Evolutionary conservation across 345 rosid species (phyloP), one percentile per base, ranked within the genome.

Genomic region (Excoecaria cochinchinensis): DNA sequence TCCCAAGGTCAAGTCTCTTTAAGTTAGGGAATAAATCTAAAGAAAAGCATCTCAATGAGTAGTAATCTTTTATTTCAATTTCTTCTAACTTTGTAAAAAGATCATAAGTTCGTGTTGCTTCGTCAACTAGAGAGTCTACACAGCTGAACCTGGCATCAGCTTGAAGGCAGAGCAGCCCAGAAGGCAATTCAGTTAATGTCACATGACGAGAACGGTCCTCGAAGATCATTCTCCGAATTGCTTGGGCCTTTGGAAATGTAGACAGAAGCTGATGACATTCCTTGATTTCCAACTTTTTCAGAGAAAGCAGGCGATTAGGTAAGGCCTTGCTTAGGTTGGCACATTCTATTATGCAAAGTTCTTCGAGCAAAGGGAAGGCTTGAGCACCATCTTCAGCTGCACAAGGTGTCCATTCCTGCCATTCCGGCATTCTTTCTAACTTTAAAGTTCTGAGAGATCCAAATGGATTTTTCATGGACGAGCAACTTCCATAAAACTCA

Each of bases 251-350:
- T 52, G 74, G 78, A 59, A 79, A 53, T 52, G 77, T 52, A 21
- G 57, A 6, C 21, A 10, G 50, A 50, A 78, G 77, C 50, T 72
- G 60, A 17, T 40, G 64, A 24, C 74, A 67, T 50, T 51, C 64
- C 58, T n/a, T 15, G 19, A 74, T 44, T 17, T 42, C 67, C 21
- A 74, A 47, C 3, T 5, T 36, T 38, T 8, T 24, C 36, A 79
- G 56, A 74, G 74, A 74, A 17, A 74, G 74, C 59, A 79, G 82
- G 47, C 44, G 25, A 69, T 51, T 21, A 5, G 82, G 78, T 25
- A 79, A 51, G 53, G 22, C 66, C 25, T n/a, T 52, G 4, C 11
- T 53, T 10, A 79, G 66, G 12, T 74, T 53, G 38, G 74, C 51
- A 53, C 82, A 79, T 12, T 72, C 22, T 15, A 0, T 46, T 17